phyloP scores from a whole-genome alignment of 768 basidiomycete genomes.

The Galerina sulciceps region DNA sequence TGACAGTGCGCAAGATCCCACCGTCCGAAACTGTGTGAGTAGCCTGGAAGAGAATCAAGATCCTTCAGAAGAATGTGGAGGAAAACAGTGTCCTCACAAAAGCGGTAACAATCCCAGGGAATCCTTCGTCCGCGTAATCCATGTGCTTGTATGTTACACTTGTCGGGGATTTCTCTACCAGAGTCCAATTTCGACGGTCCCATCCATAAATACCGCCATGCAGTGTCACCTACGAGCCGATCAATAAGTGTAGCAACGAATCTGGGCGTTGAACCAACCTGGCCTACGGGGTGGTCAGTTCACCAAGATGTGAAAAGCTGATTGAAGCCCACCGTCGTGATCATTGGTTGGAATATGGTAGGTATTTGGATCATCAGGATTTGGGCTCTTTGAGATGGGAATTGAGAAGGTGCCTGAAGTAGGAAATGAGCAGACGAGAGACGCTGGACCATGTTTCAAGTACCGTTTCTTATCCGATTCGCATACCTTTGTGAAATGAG shows the following conservation, averaged over 20 bases:
- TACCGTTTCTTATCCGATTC: conserved; percentile 56
- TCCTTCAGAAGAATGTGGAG: not conserved
- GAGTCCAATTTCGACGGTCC: conserved; percentile 61
- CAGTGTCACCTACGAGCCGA: conserved; percentile 43
- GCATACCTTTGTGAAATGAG: conserved; percentile 42
- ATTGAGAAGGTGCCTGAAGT: conserved; percentile 54
- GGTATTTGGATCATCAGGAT: conserved; percentile 44
- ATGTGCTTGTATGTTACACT: conserved; percentile 58
- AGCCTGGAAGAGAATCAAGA: conserved; percentile 32
- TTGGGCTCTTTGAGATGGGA: conserved; percentile 50
- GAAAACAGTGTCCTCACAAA: conserved; percentile 32
- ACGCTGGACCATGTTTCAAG: not conserved
- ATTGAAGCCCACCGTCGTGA: conserved; percentile 40
- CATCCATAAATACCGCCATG: conserved; percentile 62
- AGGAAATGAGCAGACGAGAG: not conserved
- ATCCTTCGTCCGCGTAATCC: conserved; percentile 58
- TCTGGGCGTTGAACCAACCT: conserved; percentile 17
- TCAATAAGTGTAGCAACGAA: not conserved
- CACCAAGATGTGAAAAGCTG: not conserved
- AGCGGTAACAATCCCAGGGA: conserved; percentile 51
- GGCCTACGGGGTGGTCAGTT: conserved; percentile 11
- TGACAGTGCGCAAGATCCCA: conserved; percentile 42
- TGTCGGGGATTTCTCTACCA: conserved; percentile 42
- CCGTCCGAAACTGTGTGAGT: conserved; percentile 51
- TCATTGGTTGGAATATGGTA: conserved; percentile 58